A percentile compares a stretch with the other conserved stretches of the same genome.
These are phyloP conservation scores for Sporisorium iseilematis-ciliati DNA, from an alignment of 1,284 basidiomycete species.

Conservation along the genomic window DNA sequence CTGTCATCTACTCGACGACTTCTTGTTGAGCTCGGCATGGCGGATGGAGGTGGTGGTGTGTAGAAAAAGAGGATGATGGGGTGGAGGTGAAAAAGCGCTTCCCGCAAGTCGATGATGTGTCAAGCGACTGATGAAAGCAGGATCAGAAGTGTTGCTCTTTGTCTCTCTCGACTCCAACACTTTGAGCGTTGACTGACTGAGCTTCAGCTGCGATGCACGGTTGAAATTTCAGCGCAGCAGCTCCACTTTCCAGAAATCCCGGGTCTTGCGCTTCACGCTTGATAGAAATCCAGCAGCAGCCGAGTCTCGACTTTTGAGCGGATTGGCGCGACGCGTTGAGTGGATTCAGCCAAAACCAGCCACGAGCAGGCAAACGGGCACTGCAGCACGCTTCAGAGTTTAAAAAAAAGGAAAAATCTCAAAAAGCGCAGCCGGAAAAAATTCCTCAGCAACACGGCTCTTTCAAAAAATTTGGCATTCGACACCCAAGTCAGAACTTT, in stretches of 20 bases:
- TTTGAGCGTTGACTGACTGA: neutral
- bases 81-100: neutral
- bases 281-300: slow-evolving; percentile 1
- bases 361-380: slow-evolving; percentile 8
- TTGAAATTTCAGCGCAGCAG: slow-evolving; percentile 5
- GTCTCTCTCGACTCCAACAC: slow-evolving; percentile 24
- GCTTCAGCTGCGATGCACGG: neutral
- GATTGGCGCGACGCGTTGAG: slow-evolving; percentile 45
- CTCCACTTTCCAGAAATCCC: slow-evolving; percentile 17
- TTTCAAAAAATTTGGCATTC: slow-evolving; percentile 2
- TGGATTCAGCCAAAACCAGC: slow-evolving; percentile 10
- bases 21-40: slow-evolving; percentile 31
- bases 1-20: slow-evolving; percentile 29
- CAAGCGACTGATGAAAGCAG: slow-evolving; percentile 1
- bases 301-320: neutral
- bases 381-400: slow-evolving; percentile 13
- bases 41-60: neutral
- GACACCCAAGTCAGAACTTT: too few species aligned
- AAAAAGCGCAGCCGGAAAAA: slow-evolving; percentile 16
- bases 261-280: slow-evolving; percentile 7
- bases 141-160: slow-evolving; percentile 22
- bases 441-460: slow-evolving; percentile 11
- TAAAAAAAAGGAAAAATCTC: neutral
- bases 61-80: neutral
- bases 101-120: slow-evolving; percentile 3